Evolutionary conservation across 2,329 filamentous ascomycete species (phyloP), one percentile per base, ranked within the genome.

Genomic region (Xylaria sp.): DNA sequence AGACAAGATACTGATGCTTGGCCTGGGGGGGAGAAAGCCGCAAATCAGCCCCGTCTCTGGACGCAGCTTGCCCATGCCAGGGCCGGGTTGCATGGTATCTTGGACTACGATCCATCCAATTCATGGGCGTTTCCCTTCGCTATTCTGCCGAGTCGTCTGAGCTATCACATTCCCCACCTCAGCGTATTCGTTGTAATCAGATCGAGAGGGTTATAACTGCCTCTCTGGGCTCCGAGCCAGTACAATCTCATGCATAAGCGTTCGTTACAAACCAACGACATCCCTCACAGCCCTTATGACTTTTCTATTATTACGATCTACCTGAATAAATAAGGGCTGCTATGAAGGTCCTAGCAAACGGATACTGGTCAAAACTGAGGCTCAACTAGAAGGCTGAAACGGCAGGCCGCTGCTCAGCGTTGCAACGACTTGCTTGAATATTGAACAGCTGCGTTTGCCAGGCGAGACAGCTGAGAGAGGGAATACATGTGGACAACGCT

Each of bases 51-150:
- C 54, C 59, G 56, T 68, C 33, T 72, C 33, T 72, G 64, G 66
- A 76, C 70, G 75, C 75, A 77, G 74, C 71, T 75, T 76, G 69
- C 75, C 75, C 71, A 51, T 52, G 54, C 52, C 41, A 57, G 63
- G 71, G 72, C 73, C 66, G 70, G 71, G 67, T 70, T 74, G 75
- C 74, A 76, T 75, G 62, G 71, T 65, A 62, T 67, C 54, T 64
- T 72, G 49, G 54, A 66, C 61, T n/a, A 52, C 58, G 65, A 66
- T 69, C 72, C 70, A 72, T 70, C 73, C 71, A 68, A 41, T 70
- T 71, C 51, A 58, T 66, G 41, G 13, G 56, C 28, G 20, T 71
- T 56, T 41, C 68, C 51, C 51, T 52, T 60, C 25, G 65, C 54
- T 43, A 52, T 63, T 23, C 36, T 31, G 20, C 43, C 52, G 61